phyloP scores from a whole-genome alignment of 768 basidiomycete genomes.

The Leucocoprinus sp. region DNA sequence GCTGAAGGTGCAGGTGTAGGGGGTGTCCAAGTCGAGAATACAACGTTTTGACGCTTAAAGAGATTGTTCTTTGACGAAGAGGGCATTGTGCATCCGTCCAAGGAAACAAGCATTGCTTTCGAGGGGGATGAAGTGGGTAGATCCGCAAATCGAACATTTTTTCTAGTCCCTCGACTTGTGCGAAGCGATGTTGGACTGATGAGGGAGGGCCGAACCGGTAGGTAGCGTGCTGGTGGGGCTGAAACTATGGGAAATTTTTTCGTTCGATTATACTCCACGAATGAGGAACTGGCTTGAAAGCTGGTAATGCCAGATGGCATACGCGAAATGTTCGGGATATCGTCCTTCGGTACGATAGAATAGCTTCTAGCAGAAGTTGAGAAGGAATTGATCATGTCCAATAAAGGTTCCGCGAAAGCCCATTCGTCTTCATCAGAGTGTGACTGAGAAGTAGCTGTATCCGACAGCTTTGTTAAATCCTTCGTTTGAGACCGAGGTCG shows the following conservation, averaged over 20 bases:
- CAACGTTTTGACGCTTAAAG: background rate
- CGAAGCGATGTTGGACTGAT: background rate
- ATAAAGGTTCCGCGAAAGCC: constrained; percentile 6
- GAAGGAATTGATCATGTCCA: constrained; percentile 6
- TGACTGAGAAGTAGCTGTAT: constrained; percentile 1
- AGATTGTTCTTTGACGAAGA: too few relatives aligned
- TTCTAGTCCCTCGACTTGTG: background rate
- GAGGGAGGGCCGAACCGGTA: background rate
- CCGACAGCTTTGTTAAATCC: constrained; percentile 3
- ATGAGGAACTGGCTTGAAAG: background rate
- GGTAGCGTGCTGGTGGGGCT: background rate
- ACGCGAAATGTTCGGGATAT: constrained; percentile 1
- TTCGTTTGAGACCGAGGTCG: constrained; percentile 2
- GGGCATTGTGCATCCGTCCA: background rate
- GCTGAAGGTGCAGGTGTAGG: background rate
- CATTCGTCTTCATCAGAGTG: background rate
- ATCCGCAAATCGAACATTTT: constrained; percentile 6
- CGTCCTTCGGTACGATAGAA: background rate
- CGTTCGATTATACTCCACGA: background rate
- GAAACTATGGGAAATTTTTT: background rate
- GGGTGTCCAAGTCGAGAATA: background rate
- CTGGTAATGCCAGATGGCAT: background rate
- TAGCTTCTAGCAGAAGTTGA: background rate
- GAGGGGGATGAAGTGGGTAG: background rate
- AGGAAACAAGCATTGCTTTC: too few relatives aligned